Base-by-base conservation (phyloP, 352 stramenopile genomes). In the Pythium pectinolyticum region DNA sequence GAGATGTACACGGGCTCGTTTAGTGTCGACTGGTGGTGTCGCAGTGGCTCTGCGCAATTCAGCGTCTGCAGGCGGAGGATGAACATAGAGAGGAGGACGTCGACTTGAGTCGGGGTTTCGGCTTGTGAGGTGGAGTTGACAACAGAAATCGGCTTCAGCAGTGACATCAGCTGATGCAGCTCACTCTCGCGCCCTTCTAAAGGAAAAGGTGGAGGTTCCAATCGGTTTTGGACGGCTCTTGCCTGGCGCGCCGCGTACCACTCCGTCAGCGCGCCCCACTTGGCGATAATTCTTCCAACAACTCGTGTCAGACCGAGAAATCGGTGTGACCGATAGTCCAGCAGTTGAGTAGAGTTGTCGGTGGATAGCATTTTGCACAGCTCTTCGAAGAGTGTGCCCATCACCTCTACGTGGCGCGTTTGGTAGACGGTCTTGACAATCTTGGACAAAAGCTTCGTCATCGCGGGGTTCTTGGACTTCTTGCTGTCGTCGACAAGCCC, bases 241-340 rank as follows among this genome's bases (percentile, higher is more conserved):
- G 35, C 3, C 0, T 17, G 28, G 24, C 47, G 47, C 12, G 34
- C 47, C 11, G 11, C 25, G 22, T 53, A 65, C 57, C 57, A 65
- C 2, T n/a, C 19, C 12, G 37, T 25, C 1, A 65, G 48, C 4
- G 22, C 27, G 0, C 0, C 8, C 57, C 57, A 65, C 4, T 25
- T 27, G 0, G 45, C 30, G 1, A 59, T 12, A n/a, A 66, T 41
- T 7, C 49, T 39, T 10, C 40, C n/a, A 22, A 66, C 10, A 11
- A 67, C 40, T 3, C 1, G n/a, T 10, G 39, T 61, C 0, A 67
- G 25, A 1, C 40, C 59, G 5, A 67, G 3, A 19, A 67, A 67
- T 15, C 40, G 59, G n/a, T 67, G 50, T 0, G 59, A 55, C 28
- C 31, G 35, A 17, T 52, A 61, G 41, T 60, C 50, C 4, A 67